Base-by-base conservation (phyloP, 768 basidiomycete species). In the Suillus bovinus region DNA sequence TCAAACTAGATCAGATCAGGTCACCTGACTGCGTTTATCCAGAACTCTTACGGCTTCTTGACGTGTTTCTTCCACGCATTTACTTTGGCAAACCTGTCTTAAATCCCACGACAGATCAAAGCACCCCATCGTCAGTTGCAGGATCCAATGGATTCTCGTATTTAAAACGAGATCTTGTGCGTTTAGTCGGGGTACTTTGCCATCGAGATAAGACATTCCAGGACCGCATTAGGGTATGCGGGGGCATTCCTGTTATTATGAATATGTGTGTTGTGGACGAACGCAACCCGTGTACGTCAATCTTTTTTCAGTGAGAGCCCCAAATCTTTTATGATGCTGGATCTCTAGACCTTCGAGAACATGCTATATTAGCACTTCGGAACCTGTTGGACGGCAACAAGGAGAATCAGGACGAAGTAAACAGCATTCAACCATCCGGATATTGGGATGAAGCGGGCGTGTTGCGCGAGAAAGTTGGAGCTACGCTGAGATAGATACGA, bases 251-350 rank as follows among this genome's bases (percentile, higher is more conserved):
- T 58, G 83, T 93, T 52, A 82, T 96, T 20, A 87, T 97, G 85
- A 91, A 90, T 70, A 80, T 95, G 76, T 96, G 94, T 73, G 91
- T 93, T 20, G 79, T 94, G 31, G 95, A 98, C 72, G 94, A 95
- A 68, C 78, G 89, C 61, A 97, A 96, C 75, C 95, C 95, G 42
- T 95, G 95, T 96, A 73, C 76, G 94, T 86, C 8, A 34, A 14
- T 22, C 34, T n/a, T 52, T 17, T 29, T 34, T 33, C 10, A 20
- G 33, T 38, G 27, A 57, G 16, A 24, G n/a, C n/a, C n/a, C n/a
- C n/a, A n/a, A n/a, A n/a, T n/a, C n/a, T n/a, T n/a, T n/a, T n/a
- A 46, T 34, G 55, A 39, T 6, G 17, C 20, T 29, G 6, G 17
- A 56, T 29, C 1, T 34, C 49, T 24, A 68, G 96, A 93, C 76